Conservation (phyloP, 2,329 filamentous ascomycete species). For the Fusarium nurragi region DNA sequence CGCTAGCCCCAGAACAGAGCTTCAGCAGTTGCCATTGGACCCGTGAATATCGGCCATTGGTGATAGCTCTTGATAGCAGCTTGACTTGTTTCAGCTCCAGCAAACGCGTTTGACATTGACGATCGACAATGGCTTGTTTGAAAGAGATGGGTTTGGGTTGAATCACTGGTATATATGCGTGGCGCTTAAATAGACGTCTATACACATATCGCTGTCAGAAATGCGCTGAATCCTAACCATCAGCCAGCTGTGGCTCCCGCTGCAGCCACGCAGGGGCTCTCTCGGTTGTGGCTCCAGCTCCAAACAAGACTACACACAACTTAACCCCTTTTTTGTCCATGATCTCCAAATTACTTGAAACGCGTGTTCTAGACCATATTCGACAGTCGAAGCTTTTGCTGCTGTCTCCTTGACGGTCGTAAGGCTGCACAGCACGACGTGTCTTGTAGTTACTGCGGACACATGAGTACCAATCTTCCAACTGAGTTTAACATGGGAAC, state of each 20-base stretch:
- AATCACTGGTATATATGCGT: background rate
- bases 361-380: slow-evolving; percentile 22
- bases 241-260: background rate
- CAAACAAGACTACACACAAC: slow-evolving; percentile 24
- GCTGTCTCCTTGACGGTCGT: background rate
- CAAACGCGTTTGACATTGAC: slow-evolving; percentile 11
- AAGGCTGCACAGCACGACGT: background rate
- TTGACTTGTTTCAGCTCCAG: slow-evolving; percentile 24
- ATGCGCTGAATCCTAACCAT: background rate
- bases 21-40: slow-evolving; percentile 16
- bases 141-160: background rate
- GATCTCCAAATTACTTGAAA: slow-evolving; percentile 26
- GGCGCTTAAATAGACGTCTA: background rate
- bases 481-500: background rate
- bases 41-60: slow-evolving; percentile 25
- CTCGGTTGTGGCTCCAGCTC: slow-evolving; percentile 23
- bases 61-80: slow-evolving; percentile 16
- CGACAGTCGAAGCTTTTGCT: slow-evolving; percentile 3
- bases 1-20: slow-evolving; percentile 29
- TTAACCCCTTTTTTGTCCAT: slow-evolving; percentile 31
- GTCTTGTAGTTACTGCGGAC: background rate
- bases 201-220: background rate
- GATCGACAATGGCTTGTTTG: background rate
- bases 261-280: slow-evolving; percentile 21
- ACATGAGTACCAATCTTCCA: background rate